Evolutionary conservation across 257 asterid species (phyloP), one percentile per base, ranked within the genome.

Genomic region (Phtheirospermum japonicum): DNA sequence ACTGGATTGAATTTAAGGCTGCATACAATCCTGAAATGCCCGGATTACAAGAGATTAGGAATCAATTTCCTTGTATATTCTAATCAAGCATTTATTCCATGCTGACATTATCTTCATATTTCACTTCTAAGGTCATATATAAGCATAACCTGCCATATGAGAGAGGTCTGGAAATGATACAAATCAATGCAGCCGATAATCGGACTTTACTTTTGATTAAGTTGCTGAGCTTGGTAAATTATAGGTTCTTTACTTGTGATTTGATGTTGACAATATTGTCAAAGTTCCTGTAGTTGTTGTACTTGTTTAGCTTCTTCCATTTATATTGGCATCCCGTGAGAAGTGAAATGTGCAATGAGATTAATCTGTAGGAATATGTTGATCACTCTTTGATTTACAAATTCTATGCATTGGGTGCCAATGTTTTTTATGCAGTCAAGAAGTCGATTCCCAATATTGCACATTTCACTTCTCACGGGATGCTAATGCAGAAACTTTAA

Each of bases 371-470:
- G 97, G 99, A 93, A 74, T 93, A 87, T 61, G 95, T 93, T 63
- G 94, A 93, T 57, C 99, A 93, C 32, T 85, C 97, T 67, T 43
- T 82, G 74, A 63, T 93, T 68, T 85, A 77, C 79, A 93, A 93
- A 79, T 89, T 89, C 79, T 93, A 93, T 58, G 88, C 85, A 63
- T 73, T 93, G 87, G 99, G 97, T 59, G 70, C 75, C 71, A 83
- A 85, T 77, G 67, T 84, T 23, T 89, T 80, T 71, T 72, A 85
- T 64, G 90, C 96, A 34, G 79, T 89, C 69, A 93, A 87, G 79
- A 89, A 85, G 75, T 93, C 99, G 37, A 89, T 75, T 19, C 97
- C 96, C 5, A n/a, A n/a, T n/a, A n/a, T n/a, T n/a, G n/a, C n/a
- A n/a, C n/a, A n/a, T n/a, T n/a, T n/a, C n/a, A n/a, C n/a, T n/a